These are phyloP conservation scores for Xylaria polymorpha DNA, from an alignment of 2,329 filamentous ascomycete species.

Conservation along the genomic window DNA sequence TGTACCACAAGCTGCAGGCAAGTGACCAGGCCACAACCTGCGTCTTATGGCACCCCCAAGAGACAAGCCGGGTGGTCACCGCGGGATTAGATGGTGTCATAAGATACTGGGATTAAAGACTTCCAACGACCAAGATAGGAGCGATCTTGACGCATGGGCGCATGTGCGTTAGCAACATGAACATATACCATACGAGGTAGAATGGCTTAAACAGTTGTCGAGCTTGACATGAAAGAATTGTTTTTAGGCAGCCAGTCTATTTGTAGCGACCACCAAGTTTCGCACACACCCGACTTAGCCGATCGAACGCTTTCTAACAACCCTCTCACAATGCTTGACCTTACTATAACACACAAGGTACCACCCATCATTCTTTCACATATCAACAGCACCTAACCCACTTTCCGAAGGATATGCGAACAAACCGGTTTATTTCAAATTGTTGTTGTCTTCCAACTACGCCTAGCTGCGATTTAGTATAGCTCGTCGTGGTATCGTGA, in stretches of 20 bases:
- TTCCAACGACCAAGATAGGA: not conserved
- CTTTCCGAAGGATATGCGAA: slow-evolving; percentile 10
- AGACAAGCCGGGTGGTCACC: slow-evolving; percentile 92
- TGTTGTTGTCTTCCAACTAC: not conserved
- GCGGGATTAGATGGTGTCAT: slow-evolving; percentile 90
- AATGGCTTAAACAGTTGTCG: slow-evolving; percentile 4
- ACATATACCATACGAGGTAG: not conserved
- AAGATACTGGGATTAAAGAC: slow-evolving; percentile 86
- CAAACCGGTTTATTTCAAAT: not conserved
- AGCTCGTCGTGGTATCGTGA: slow-evolving; percentile 34
- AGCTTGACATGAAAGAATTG: slow-evolving; percentile 2
- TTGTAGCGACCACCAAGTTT: not conserved
- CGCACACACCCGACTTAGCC: not conserved
- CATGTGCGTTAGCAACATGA: slow-evolving; percentile 1
- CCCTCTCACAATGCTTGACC: not conserved
- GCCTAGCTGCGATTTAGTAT: not conserved
- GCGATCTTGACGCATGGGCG: not conserved
- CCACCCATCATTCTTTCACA: slow-evolving; percentile 3
- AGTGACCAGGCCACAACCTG: slow-evolving; percentile 85
- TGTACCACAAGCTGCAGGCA: slow-evolving; percentile 96
- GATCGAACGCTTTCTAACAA: not conserved
- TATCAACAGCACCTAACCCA: slow-evolving; percentile 13
- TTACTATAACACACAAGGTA: slow-evolving; percentile 28
- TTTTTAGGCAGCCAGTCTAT: not conserved
- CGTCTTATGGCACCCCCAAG: slow-evolving; percentile 96